Base-by-base conservation (phyloP, 2,329 filamentous ascomycete species). In the Talaromyces marneffei region DNA sequence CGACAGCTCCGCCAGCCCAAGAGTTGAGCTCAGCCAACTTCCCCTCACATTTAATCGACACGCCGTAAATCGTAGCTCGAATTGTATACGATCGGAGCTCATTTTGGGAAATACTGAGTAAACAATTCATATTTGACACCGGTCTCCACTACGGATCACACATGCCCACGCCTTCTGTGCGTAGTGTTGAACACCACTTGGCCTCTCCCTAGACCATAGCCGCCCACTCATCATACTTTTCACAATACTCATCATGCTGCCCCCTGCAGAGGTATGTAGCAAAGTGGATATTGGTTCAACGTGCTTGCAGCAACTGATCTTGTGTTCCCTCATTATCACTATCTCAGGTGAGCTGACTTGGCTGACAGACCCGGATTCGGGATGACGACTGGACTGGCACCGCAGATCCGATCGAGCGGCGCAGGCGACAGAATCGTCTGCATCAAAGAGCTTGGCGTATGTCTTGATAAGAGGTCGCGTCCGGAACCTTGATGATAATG, bases 361-460 rank as follows among this genome's bases (percentile, higher is more conserved):
- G 6, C 10, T 20, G 25, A 39, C 16, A 61, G 59, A 18, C 53
- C 25, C 59, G 59, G 14, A 57, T 61, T 37, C 53, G 33, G 1
- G 59, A 61, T 39, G 64, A 65, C 9, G 63, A 65, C 61, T 65
- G 64, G 64, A 65, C 52, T 33, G 55, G 58, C 5, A 59, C 50
- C 12, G 52, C 55, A n/a, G 66, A 68, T 53, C 64, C 66, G 9
- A 50, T 50, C 27, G 54, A 63, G n/a, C 48, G 66, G 31, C 62
- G 64, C 46, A 64, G 57, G 54, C 20, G 65, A 12, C 66, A 68
- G 57, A 68, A 68, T 25, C 61, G 66, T 29, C 25, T 68, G 4
- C 63, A 67, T 46, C 67, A 68, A 33, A 62, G 67, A 37, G 66
- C 67, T 20, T 62, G 62, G 54, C 42, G 67, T 68, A 62, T 48